Evolutionary conservation across 2,329 filamentous ascomycete genomes (phyloP), one percentile per base, ranked within the genome.

Genomic region (Akanthomyces uredinophilus): DNA sequence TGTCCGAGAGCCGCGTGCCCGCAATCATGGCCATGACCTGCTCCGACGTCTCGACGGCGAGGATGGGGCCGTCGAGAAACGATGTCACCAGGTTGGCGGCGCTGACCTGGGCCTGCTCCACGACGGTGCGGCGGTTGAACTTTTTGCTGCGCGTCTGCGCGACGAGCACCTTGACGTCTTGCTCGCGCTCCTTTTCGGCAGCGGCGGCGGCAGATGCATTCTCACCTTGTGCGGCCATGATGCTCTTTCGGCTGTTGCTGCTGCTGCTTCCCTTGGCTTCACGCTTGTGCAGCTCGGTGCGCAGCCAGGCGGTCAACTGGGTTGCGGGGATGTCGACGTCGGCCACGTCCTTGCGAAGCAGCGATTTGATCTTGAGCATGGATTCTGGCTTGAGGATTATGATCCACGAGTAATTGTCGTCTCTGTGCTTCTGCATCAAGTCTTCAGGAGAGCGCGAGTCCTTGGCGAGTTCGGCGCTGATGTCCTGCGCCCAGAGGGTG

Each of bases 91-190:
- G 80, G 61, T 83, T 84, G 35, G 84, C 81, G 5, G 80, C 81
- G 65, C 78, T 81, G 62, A 71, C 73, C 74, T 86, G 86, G 64
- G 88, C 88, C 66, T 93, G 89, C 72, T 96, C 91, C 53, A 97
- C 87, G 55, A 98, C 92, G 32, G 88, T 88, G 70, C 87, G 87
- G 59, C 94, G 87, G 75, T 96, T 97, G 65, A 89, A 90, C 78
- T 97, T 98, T 76, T 96, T 97, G 74, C 88, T 92, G 68, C 88
- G 87, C 55, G 92, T 93, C 62, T 91, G 88, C 1, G 90, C 86
- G 6, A 92, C 83, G 4, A 97, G 82, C n/a, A 98, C 88, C 64
- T 90, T 88, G 51, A 98, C 92, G 61, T 94, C 89, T 67, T 89
- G 87, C 63, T 86, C 82, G 60, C 81, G 77, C 29, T 73, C 71